A percentile compares a stretch with the other conserved stretches of the same genome.
phyloP scores from a whole-genome alignment of 768 basidiomycete species.

The Tylopilus vinaceipallidus region DNA sequence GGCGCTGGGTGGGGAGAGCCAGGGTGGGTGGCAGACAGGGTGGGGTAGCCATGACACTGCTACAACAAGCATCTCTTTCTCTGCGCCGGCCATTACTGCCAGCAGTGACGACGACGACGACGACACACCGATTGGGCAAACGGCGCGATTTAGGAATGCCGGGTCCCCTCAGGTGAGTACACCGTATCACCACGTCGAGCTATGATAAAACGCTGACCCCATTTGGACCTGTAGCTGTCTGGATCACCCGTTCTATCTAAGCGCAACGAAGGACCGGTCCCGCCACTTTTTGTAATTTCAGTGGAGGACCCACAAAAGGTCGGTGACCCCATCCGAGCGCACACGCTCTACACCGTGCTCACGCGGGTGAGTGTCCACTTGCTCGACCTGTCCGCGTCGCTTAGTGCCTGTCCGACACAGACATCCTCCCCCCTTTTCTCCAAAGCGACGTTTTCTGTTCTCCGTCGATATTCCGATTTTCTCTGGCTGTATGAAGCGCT shows the following conservation, averaged over 20 bases:
- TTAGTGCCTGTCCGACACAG: slow-evolving; percentile 34
- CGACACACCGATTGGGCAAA: slow-evolving; percentile 62
- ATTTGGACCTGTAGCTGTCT: slow-evolving; percentile 10
- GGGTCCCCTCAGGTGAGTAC: slow-evolving; percentile 25
- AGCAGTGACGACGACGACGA: slow-evolving; percentile 60
- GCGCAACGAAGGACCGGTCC: slow-evolving; percentile 45
- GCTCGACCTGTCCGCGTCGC: neutral
- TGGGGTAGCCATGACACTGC: slow-evolving; percentile 36
- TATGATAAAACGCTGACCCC: neutral
- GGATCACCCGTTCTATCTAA: slow-evolving; percentile 14
- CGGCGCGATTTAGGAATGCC: slow-evolving; percentile 30
- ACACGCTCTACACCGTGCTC: slow-evolving; percentile 96
- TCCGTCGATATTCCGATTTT: slow-evolving; percentile 97
- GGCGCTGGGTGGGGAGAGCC: slow-evolving; percentile 45
- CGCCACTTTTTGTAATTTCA: slow-evolving; percentile 77
- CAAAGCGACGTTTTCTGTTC: slow-evolving; percentile 85
- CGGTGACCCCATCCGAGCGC: slow-evolving; percentile 91
- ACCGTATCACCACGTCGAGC: neutral
- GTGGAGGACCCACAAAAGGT: slow-evolving; percentile 98
- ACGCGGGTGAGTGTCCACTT: slow-evolving; percentile 57
- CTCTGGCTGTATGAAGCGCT: slow-evolving; percentile 94
- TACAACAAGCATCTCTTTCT: slow-evolving; percentile 14
- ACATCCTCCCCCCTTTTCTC: slow-evolving; percentile 84
- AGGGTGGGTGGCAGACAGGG: slow-evolving; percentile 53
- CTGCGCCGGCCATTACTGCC: slow-evolving; percentile 23